These are phyloP conservation scores for Corymbia calophylla DNA, from an alignment of 441 rosid species.

Conservation along the genomic window DNA sequence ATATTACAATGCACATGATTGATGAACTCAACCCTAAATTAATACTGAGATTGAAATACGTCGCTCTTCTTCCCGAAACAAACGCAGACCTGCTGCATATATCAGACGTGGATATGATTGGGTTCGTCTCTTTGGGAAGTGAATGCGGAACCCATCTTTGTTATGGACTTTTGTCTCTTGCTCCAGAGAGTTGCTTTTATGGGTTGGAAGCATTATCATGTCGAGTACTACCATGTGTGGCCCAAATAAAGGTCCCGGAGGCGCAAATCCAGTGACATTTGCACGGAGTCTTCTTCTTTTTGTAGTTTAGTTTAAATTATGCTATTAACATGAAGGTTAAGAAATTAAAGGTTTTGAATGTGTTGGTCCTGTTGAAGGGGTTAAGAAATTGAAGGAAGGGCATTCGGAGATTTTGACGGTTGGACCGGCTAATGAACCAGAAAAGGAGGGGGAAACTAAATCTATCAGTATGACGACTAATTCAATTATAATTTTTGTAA, in stretches of 20 bases:
- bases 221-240: neutral
- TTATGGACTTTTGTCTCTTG: neutral
- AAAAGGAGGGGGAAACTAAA: neutral
- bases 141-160: neutral
- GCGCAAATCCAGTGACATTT: neutral
- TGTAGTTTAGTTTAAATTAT: too few species aligned
- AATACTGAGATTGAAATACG: neutral
- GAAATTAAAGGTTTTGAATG: neutral
- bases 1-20: neutral
- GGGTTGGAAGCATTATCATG: neutral
- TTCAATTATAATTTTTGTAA: too few species aligned
- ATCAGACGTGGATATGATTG: neutral
- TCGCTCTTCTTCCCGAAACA: too few species aligned
- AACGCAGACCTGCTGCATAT: neutral
- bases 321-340: neutral
- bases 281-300: neutral
- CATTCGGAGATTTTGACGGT: neutral
- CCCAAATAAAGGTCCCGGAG: neutral
- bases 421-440: neutral
- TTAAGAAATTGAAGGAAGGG: neutral
- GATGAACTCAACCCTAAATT: neutral
- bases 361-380: neutral
- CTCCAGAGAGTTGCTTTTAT: neutral
- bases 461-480: too few species aligned
- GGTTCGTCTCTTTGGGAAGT: neutral